Evolutionary conservation across 2,329 filamentous ascomycete genomes (phyloP).

Genomic region (Trichoderma oligosporum): DNA sequence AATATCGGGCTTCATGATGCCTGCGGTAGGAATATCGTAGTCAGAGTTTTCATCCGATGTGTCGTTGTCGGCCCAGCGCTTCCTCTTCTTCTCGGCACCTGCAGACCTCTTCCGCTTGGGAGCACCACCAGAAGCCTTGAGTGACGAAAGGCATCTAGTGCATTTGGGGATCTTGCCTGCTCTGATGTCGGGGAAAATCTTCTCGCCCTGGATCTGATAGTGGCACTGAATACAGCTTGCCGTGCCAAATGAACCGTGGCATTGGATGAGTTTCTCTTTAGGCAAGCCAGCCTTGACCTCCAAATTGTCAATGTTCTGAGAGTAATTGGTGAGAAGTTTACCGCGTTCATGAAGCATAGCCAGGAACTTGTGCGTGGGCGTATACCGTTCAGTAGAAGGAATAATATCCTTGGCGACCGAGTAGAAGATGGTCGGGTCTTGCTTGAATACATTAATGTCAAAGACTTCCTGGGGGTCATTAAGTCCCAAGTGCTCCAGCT

Average conservation of each 20-base stretch:
- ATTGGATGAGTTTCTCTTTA: conserved; percentile 83
- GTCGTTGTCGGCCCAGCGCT: conserved; percentile 36
- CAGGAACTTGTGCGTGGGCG: conserved; percentile 93
- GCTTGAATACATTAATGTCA: conserved; percentile 79
- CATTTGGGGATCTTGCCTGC: conserved; percentile 75
- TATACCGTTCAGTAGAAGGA: conserved; percentile 73
- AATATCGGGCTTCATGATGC: conserved; percentile 95
- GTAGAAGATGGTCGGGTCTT: conserved; percentile 89
- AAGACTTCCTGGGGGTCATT: conserved; percentile 93
- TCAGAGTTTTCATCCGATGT: conserved; percentile 45
- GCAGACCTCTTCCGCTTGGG: conserved; percentile 39
- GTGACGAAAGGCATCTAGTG: conserved; percentile 59
- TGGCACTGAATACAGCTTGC: conserved; percentile 84
- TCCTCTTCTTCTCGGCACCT: conserved; percentile 40
- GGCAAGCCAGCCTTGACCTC: conserved; percentile 81
- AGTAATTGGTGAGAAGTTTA: conserved; percentile 94
- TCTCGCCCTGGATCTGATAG: conserved; percentile 67
- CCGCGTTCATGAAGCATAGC: conserved; percentile 79
- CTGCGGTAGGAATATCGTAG: conserved; percentile 59
- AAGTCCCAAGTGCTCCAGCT: conserved; percentile 71
- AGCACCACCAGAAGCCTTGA: conserved; percentile 34
- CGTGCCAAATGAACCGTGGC: conserved; percentile 92
- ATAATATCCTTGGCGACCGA: conserved; percentile 86
- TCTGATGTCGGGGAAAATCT: conserved; percentile 75
- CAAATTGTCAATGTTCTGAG: conserved; percentile 97